Base-by-base conservation (phyloP, 1,139 yeast genomes). In the Saccharomyces pastorianus region DNA sequence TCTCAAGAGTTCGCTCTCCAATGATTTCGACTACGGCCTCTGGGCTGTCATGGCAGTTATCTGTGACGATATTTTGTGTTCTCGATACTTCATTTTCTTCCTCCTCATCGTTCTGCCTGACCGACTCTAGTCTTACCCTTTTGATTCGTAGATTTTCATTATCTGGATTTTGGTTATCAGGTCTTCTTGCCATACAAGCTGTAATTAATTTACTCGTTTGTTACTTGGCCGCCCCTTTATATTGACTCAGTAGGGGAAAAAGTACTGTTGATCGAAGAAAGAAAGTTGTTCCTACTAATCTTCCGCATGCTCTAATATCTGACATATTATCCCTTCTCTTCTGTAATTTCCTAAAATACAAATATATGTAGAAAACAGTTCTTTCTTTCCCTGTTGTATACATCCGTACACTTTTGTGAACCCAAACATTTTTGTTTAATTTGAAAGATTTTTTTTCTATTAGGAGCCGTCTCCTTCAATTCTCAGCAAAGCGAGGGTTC, bases 81-180 rank as follows among this genome's bases (percentile, higher is more conserved):
- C 26, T 20, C 13, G 44, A 7, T 38, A 38, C 2, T 7, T 13
- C 2, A 11, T 11, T 38, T 20, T 38, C 44, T 3, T 20, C 44
- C 7, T 9, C 44, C 8, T 38, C 44, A 17, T 20, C 13, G 44
- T 20, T 38, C 8, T 5, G 44, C 34, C 20, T 25, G 6, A 38
- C 25, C 13, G 26, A 20, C 7, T 38, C 44, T 20, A 38, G 9
- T 38, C 44, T 38, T 23, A 23, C 25, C 44, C 44, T 38, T 23
- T 38, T 38, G 11, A 17, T 38, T 38, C 44, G 44, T 17, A 17
- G 44, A 26, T 17, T 38, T 17, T 38, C 44, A 38, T 14, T 46
- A 32, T 6, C 51, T 50, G n/a, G 48, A 26, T 20, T 44, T 53
- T 31, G 55, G 46, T n/a, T 53, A 41, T 31, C 31, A 31, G 11